Conservation (phyloP, 208 protist species). For the Balamuthia mandrillaris region DNA sequence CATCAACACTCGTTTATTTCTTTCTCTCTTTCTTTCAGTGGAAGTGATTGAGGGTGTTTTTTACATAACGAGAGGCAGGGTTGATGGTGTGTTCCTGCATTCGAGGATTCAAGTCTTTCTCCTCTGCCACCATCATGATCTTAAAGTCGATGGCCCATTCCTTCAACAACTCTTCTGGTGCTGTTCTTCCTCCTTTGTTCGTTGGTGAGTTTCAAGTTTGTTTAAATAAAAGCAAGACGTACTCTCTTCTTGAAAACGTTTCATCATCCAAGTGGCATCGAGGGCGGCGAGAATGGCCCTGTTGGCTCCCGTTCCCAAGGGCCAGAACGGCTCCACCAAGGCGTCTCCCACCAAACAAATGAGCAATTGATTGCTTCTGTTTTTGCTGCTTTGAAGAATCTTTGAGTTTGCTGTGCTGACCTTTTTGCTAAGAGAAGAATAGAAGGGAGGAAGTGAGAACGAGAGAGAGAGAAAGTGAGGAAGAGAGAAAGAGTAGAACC, state of each 20-base stretch:
- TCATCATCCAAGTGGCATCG: conserved; percentile 3
- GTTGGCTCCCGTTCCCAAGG: conserved; percentile 23
- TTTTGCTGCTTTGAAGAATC: neutral
- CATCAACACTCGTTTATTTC: neutral
- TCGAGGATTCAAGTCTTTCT: neutral
- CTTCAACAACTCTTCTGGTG: neutral
- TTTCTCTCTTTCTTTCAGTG: neutral
- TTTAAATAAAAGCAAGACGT: neutral
- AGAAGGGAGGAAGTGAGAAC: neutral
- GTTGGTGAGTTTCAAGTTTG: neutral
- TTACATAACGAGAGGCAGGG: neutral
- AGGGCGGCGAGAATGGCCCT: neutral
- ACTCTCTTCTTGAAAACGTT: neutral
- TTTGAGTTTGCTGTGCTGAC: neutral
- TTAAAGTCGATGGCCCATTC: conserved; percentile 1
- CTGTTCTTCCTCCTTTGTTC: neutral
- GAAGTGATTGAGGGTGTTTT: conserved; percentile 1
- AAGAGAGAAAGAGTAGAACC: neutral
- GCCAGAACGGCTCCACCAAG: conserved; percentile 35
- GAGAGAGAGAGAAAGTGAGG: too few relatives aligned
- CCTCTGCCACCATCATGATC: neutral
- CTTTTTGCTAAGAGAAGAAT: neutral
- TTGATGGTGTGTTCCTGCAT: neutral
- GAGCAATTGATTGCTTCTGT: neutral
- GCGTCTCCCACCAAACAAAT: conserved; percentile 11